These are phyloP conservation scores for Penicillium waksmanii DNA, from an alignment of 495 filamentous ascomycete species.

Conservation along the genomic window DNA sequence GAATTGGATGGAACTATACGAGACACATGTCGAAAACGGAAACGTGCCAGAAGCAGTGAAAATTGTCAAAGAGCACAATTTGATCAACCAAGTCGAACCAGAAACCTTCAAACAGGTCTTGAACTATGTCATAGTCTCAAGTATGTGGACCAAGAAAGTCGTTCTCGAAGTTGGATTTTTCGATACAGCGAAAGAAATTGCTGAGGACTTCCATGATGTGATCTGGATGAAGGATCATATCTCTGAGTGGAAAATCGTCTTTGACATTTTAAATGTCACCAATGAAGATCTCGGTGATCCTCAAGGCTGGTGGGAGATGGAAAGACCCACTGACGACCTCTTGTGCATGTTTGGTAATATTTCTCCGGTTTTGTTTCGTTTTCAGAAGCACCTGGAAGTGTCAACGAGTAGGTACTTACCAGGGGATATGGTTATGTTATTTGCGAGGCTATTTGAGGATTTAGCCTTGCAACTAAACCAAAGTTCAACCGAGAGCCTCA, in stretches of 20 bases:
- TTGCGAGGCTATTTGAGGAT: neutral
- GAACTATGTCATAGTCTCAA: slow-evolving; percentile 4
- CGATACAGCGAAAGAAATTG: neutral
- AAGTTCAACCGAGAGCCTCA: too few relatives aligned
- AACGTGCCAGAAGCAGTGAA: slow-evolving; percentile 12
- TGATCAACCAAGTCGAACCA: slow-evolving; percentile 10
- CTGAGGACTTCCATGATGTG: neutral
- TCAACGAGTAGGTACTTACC: neutral
- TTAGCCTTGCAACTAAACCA: neutral
- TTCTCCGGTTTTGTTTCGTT: neutral
- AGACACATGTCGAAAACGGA: slow-evolving; percentile 13
- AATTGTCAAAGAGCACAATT: slow-evolving; percentile 1
- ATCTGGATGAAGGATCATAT: too few relatives aligned
- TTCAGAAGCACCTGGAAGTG: neutral
- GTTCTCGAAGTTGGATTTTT: neutral
- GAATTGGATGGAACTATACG: slow-evolving; percentile 21
- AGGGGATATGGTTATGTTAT: neutral
- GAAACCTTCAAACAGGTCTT: slow-evolving; percentile 8
- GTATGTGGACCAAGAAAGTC: neutral
- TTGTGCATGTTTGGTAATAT: neutral
- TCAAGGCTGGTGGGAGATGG: neutral
- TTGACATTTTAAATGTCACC: too few relatives aligned
- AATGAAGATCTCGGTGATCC: neutral
- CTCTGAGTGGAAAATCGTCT: too few relatives aligned
- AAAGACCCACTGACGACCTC: neutral